Evolutionary conservation across 495 filamentous ascomycete genomes (phyloP).

Genomic region (Hypomontagnella submonticulosa): DNA sequence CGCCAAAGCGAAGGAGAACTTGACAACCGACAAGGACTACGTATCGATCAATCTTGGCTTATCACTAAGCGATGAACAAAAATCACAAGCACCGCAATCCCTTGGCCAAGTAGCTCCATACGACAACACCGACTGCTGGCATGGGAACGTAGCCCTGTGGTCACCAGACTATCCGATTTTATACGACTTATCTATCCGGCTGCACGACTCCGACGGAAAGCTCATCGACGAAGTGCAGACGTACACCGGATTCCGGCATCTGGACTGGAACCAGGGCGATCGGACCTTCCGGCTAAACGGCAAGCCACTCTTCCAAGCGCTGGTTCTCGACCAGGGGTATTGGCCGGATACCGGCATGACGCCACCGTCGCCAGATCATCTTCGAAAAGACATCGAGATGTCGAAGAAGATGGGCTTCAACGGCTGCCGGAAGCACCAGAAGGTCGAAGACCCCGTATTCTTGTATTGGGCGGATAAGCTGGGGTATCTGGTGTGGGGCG

Average conservation of each 20-base stretch:
- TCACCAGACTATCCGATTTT: conserved; percentile 65
- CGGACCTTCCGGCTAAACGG: conserved; percentile 67
- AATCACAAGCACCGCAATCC: conserved; percentile 36
- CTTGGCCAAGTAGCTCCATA: conserved; percentile 34
- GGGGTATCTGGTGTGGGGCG: conserved; percentile 51
- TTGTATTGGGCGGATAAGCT: conserved; percentile 51
- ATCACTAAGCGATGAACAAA: conserved; percentile 52
- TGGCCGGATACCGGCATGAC: conserved; percentile 70
- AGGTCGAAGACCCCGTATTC: conserved; percentile 52
- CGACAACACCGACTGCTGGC: conserved; percentile 42
- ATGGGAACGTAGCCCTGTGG: conserved; percentile 57
- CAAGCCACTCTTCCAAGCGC: conserved; percentile 66
- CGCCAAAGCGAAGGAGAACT: conserved; percentile 48
- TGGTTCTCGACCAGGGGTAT: conserved; percentile 69
- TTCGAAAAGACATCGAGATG: conserved; percentile 64
- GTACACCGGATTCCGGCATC: conserved; percentile 69
- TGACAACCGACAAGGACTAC: conserved; percentile 52
- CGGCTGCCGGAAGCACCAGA: conserved; percentile 67
- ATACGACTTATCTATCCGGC: conserved; percentile 64
- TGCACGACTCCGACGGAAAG: conserved; percentile 46
- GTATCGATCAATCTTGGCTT: conserved; percentile 60
- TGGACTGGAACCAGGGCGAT: conserved; percentile 61
- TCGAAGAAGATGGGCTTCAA: conserved; percentile 69
- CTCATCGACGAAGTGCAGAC: conserved; percentile 64
- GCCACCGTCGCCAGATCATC: conserved; percentile 63